Conservation (phyloP, 2,329 filamentous ascomycete species). For the Beauveria bassiana region DNA sequence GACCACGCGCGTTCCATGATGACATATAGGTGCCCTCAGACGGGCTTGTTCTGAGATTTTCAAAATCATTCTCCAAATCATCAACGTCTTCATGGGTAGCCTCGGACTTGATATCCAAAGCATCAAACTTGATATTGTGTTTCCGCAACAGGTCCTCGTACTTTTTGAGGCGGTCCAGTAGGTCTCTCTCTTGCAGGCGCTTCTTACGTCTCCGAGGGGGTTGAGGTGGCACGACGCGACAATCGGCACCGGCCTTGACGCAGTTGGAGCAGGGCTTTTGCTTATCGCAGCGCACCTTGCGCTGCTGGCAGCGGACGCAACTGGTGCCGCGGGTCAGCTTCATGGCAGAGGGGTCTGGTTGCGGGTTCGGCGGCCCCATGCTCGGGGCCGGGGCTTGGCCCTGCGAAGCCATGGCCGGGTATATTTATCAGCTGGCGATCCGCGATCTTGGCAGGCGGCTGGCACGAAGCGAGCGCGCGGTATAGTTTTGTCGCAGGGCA, state of each 20-base stretch:
- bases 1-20: conserved; percentile 1
- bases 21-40: conserved; percentile 31
- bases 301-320: conserved; percentile 68
- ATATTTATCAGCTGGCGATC: neutral
- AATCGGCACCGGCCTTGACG: conserved; percentile 53
- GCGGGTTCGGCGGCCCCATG: conserved; percentile 11
- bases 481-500: neutral
- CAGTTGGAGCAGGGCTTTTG: conserved; percentile 65
- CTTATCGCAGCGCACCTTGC: conserved; percentile 69
- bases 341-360: conserved; percentile 34
- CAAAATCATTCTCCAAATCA: conserved; percentile 49
- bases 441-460: neutral
- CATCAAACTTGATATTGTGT: conserved; percentile 57
- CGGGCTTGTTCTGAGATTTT: conserved; percentile 45
- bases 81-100: conserved; percentile 41
- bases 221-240: conserved; percentile 49
- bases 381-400: conserved; percentile 6
- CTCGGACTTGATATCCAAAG: conserved; percentile 14
- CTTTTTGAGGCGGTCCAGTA: conserved; percentile 59
- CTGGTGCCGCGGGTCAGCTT: conserved; percentile 53
- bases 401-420: conserved; percentile 6
- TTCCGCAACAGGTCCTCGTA: conserved; percentile 61
- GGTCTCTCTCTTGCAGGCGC: conserved; percentile 60
- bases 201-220: conserved; percentile 52
- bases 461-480: neutral